Evolutionary conservation across 2,329 filamentous ascomycete species (phyloP), one percentile per base, ranked within the genome.

Genomic region (Trichophyton verrucosum): DNA sequence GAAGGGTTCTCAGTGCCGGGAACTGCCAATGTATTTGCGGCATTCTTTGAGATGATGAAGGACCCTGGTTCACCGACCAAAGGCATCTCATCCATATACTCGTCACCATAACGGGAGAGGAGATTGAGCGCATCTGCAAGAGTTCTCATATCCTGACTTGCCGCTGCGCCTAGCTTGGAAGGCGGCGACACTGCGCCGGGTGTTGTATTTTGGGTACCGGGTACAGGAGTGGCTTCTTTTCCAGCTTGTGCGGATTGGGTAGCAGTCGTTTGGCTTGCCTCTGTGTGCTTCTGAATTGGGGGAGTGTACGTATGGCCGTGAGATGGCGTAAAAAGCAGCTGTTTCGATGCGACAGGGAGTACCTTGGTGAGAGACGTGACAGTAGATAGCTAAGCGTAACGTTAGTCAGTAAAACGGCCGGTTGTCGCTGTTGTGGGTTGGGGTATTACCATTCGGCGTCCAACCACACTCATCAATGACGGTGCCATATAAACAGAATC

Each of bases 11-110:
- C 59, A 27, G 63, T 61, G n/a, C 64, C 64, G 36, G 71, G 71
- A 24, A 64, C 59, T 36, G 64, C 56, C 27, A 57, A 33, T 8
- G 27, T 22, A 22, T 57, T 60, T 8, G 65, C 59, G 46, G 62
- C 42, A 9, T 61, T 51, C 20, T 74, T 76, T 5, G 77, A 77
- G 64, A 85, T 77, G 60, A 82, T 80, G 65, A 86, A 85, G 3
- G 78, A 79, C 33, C 84, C 84, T 0, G 84, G 84, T 68, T 86
- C 84, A 56, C 84, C 84, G 6, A 80, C 74, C 13, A 86, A 72
- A 0, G 84, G 82, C 62, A 81, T 84, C 66, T 86, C 83, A 68
- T 86, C 84, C 75, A 82, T 82, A 71, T 78, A 86, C 64, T 86
- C 83, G 64, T 83, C 78, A 13, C 78, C 81, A 67, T 81, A 84